Base-by-base conservation (phyloP, 768 basidiomycete species). In the Brasilioporus rufonigricans region DNA sequence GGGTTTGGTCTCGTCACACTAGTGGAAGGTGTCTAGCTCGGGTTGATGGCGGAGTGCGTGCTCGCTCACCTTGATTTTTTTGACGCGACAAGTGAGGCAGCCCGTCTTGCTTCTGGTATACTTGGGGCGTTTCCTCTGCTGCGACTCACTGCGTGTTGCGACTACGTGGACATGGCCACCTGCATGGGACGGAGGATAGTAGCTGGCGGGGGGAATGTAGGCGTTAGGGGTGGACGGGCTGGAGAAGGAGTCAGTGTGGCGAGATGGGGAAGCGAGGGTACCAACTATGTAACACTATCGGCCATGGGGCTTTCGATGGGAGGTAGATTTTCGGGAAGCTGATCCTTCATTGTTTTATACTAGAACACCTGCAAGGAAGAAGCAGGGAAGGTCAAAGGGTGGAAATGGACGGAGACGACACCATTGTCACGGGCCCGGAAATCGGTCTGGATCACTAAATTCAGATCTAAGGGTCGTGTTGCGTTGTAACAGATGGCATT, bases 101-200 rank as follows among this genome's bases (percentile, higher is more conserved):
- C 94, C 94, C 1, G 93, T 93, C 76, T 96, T 94, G 73, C 90
- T 92, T 63, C 94, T 83, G 58, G 91, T 93, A 64, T 95, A 95
- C 77, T 97, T 97, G 46, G 91, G 91, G 33, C 91, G 86, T 69
- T 91, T 91, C 55, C 90, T 81, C 63, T 77, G 75, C n/a, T 80
- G 77, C 16, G 77, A 64, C 24, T 77, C 87, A 33, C 71, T 73
- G 48, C 80, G 70, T 23, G 77, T 74, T 12, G 77, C 67, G 0
- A 80, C 75, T 43, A 79, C 71, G 57, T 86, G 83, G 57, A 72
- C 71, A 61, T 76, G 75, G 24, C 71, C 70, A 33, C 52, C 41
- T 3, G 54, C n/a, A 54, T 71, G 70, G 9, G 70, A 51, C 2
- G 59, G 64, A 52, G 73, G 61, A 48, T 76, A 75, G 57, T 81